Percentiles rank a stretch among this genome's conserved stretches.
These are phyloP conservation scores for Globisporangium heterothallicum DNA, from an alignment of 352 stramenopile species.

Conservation along the genomic window DNA sequence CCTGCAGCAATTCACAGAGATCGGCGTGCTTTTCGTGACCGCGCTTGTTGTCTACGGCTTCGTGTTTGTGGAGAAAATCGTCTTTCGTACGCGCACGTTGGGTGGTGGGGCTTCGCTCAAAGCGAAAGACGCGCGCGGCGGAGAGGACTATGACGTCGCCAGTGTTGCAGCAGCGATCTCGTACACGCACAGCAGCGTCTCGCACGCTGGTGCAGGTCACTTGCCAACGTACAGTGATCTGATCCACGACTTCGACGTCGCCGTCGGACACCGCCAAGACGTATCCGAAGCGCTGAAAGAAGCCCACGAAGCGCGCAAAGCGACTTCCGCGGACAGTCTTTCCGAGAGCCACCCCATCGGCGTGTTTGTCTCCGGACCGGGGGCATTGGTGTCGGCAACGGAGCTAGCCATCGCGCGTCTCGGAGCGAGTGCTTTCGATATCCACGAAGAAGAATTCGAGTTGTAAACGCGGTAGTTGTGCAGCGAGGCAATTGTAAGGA, in stretches of 20 bases:
- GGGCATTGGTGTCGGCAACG: conserved; percentile 1
- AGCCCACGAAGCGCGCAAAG: neutral
- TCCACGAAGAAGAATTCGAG: conserved; percentile 11
- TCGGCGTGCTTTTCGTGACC: conserved; percentile 1
- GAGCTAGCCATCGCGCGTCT: conserved; percentile 2
- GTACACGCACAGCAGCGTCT: neutral
- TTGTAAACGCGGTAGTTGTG: neutral
- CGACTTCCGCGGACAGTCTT: neutral
- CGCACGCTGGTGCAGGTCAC: neutral
- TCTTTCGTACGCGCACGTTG: neutral
- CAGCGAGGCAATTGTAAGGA: too few relatives aligned
- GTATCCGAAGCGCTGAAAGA: neutral
- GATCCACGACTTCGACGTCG: conserved; percentile 1
- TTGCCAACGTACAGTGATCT: conserved; percentile 5
- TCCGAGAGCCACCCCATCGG: neutral
- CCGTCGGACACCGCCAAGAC: conserved; percentile 5
- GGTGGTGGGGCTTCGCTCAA: neutral
- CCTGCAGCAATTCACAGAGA: conserved; percentile 12
- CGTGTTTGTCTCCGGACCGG: conserved; percentile 8
- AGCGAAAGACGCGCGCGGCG: neutral
- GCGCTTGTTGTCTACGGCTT: conserved; percentile 6
- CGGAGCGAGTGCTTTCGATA: conserved; percentile 2
- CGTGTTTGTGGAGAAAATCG: conserved; percentile 4
- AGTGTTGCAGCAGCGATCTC: neutral
- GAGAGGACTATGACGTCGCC: conserved; percentile 5